Conservation (phyloP, 352 stramenopile genomes). For the Phytophthora sp. region DNA sequence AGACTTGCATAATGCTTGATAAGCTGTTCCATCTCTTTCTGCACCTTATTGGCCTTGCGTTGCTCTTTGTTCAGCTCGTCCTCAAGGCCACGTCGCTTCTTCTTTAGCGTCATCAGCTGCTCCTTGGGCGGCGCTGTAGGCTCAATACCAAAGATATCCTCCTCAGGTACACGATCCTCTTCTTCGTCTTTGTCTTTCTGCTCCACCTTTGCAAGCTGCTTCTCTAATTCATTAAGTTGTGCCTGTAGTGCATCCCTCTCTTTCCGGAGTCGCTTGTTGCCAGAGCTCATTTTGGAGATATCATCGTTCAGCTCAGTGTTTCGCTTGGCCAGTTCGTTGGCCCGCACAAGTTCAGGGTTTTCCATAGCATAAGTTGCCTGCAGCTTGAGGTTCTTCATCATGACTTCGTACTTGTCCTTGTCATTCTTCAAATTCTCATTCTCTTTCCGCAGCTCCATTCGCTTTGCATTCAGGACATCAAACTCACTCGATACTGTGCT, state of each 20-base stretch:
- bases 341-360: slow-evolving; percentile 80
- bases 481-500: slow-evolving; percentile 73
- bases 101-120: slow-evolving; percentile 63
- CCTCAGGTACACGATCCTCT: slow-evolving; percentile 67
- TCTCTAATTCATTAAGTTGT: slow-evolving; percentile 75
- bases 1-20: slow-evolving; percentile 71
- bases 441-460: slow-evolving; percentile 72
- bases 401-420: slow-evolving; percentile 73
- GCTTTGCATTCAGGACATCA: slow-evolving; percentile 63
- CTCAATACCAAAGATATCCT: slow-evolving; percentile 85
- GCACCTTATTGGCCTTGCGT: slow-evolving; percentile 70
- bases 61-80: slow-evolving; percentile 85
- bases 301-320: slow-evolving; percentile 85
- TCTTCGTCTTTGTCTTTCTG: slow-evolving; percentile 48
- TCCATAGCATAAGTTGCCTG: slow-evolving; percentile 75
- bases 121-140: slow-evolving; percentile 57
- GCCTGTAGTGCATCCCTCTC: slow-evolving; percentile 74
- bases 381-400: slow-evolving; percentile 86
- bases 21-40: slow-evolving; percentile 88
- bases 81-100: slow-evolving; percentile 77
- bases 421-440: slow-evolving; percentile 74
- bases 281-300: slow-evolving; percentile 83
- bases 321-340: slow-evolving; percentile 73
- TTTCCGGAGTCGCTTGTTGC: slow-evolving; percentile 86
- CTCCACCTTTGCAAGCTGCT: slow-evolving; percentile 66